Percentiles rank a stretch among this genome's conserved stretches.
phyloP scores from a whole-genome alignment of 306 rosid genomes.

The Cucumis sativus region Cucumber_9930_V3 NC_026660.2:30742501-30743000 shows the following conservation, averaged over 20 bases:
- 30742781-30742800: not conserved
- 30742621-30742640: constrained; percentile 99
- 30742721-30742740: not conserved
- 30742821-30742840: not conserved
- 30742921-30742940: constrained; percentile 82
- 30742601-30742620: constrained; percentile 90
- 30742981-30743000: not conserved
- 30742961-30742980: constrained; percentile 38
- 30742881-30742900: constrained; percentile 98
- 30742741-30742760: not conserved
- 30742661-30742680: constrained; percentile 58
- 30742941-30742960: constrained; percentile 98
- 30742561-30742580: constrained; percentile 91
- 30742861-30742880: constrained; percentile 77
- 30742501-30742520: not conserved
- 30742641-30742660: constrained; percentile 97
- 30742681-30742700: not conserved
- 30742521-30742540: not conserved
- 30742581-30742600: constrained; percentile 88
- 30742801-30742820: not conserved
- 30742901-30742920: constrained; percentile 85
- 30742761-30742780: not conserved
- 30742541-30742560: not conserved
- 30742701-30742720: not conserved
- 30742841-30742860: not conserved